phyloP scores from a whole-genome alignment of 1,139 yeast genomes.

The Geotrichum macrosporum region DNA sequence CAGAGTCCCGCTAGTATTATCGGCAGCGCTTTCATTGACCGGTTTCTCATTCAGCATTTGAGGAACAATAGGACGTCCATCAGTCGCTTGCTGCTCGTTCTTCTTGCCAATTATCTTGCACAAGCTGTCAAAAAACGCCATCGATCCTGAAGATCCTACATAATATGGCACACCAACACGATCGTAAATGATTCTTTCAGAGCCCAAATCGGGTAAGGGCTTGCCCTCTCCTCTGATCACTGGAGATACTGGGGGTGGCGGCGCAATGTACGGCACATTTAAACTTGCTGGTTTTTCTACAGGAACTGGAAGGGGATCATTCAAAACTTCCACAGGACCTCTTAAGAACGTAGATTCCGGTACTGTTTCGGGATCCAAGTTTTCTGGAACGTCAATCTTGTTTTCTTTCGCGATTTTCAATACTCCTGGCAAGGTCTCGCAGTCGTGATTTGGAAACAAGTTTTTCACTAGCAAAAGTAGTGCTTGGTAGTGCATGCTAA shows the following conservation, averaged over 20 bases:
- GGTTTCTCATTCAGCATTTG: not conserved
- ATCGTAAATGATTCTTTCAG: conserved; percentile 21
- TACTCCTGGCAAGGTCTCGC: conserved; percentile 16
- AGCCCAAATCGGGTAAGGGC: conserved; percentile 19
- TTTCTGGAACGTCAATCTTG: conserved; percentile 13
- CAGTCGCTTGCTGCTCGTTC: conserved; percentile 3
- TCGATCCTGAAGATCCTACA: conserved; percentile 22
- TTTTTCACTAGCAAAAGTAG: conserved; percentile 13
- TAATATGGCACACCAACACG: conserved; percentile 21
- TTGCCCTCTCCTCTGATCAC: conserved; percentile 1
- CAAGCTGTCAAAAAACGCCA: conserved; percentile 22
- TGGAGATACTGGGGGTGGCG: not conserved
- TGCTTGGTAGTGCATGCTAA: conserved; percentile 20
- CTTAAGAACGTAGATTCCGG: conserved; percentile 17
- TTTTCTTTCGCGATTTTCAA: conserved; percentile 9
- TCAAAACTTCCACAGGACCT: not conserved
- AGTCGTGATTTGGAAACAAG: conserved; percentile 19
- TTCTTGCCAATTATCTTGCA: conserved; percentile 22
- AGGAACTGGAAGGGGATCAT: not conserved
- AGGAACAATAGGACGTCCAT: not conserved
- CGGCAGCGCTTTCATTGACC: not conserved
- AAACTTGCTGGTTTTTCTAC: no score
- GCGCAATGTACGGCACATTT: not conserved
- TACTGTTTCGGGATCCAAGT: conserved; percentile 16
- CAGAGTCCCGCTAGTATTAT: not conserved